Base-by-base conservation (phyloP, 2,329 filamentous ascomycete species). In the Trichoderma brevicompactum region DNA sequence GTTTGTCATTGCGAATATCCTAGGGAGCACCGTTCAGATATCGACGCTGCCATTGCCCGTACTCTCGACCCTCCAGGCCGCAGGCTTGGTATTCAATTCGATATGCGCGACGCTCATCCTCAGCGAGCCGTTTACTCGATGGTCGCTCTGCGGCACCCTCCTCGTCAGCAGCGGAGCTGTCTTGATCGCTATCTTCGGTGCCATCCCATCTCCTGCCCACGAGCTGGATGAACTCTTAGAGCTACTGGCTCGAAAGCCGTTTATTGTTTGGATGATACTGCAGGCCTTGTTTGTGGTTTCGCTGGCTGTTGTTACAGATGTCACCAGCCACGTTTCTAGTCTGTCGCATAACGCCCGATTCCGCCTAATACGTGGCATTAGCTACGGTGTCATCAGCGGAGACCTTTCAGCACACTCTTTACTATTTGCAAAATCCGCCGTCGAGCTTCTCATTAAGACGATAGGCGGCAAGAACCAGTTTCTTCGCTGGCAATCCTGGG, bases 71-170 rank as follows among this genome's bases (percentile, higher is more conserved):
- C 82, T 99, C 43, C 95, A 99, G 80, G 94, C 94, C 17, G 96
- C 94, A 3, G 95, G 95, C 50, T 85, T 99, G 64, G 95, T 99
- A 68, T 99, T 99, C 84, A 99, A 99, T 82, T 97, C 94, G 65
- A 92, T 98, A 77, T 97, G 96, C 83, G 95, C 95, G 68, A 96
- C 93, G 50, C 81, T 98, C 65, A 92, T 98, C 73, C 85, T 99
- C 54, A 89, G 91, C 73, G 94, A 99, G 78, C 92, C 94, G 5
- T 99, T 98, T 79, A 98, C 95, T 60, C 87, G 86, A 76, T 96
- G 93, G 85, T 97, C 94, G n/a, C 83, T 96, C 43, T 86, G 92
- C 73, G 95, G 95, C 43, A 99, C 95, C 1, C 72, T 95, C 60
- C 86, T 99, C 56, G 95, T 98, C 48, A 94, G 92, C 68, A 83